phyloP scores from a whole-genome alignment of 768 basidiomycete species.

The Agaricus sinodeliciosus region DNA sequence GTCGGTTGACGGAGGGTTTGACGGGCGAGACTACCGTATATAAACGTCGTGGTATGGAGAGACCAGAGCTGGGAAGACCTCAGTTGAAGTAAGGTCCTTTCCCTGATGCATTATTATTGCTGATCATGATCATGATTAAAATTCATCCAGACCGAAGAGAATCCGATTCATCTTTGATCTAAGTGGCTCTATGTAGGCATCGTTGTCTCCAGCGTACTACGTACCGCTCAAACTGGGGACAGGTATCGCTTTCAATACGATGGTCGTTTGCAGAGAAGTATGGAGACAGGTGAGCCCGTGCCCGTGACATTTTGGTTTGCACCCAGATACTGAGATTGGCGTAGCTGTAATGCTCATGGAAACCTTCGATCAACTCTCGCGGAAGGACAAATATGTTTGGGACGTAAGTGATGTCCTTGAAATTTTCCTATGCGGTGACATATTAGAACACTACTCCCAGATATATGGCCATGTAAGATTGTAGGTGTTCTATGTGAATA shows the following conservation, averaged over 20 bases:
- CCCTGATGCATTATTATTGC: neutral
- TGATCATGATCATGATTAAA: neutral
- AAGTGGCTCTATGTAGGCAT: conserved; percentile 65
- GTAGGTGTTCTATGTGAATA: neutral
- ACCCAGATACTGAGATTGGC: neutral
- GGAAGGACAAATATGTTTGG: conserved; percentile 72
- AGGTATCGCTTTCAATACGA: conserved; percentile 75
- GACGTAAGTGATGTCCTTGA: conserved; percentile 40
- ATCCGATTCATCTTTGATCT: conserved; percentile 66
- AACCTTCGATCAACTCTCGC: conserved; percentile 53
- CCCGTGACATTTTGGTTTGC: neutral
- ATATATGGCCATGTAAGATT: conserved; percentile 57
- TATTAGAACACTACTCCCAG: conserved; percentile 20
- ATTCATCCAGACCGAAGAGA: conserved; percentile 45
- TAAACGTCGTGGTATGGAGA: conserved; percentile 64
- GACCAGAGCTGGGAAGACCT: conserved; percentile 59
- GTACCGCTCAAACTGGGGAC: neutral
- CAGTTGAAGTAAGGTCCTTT: conserved; percentile 50
- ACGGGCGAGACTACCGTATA: conserved; percentile 67
- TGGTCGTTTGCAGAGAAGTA: conserved; percentile 53
- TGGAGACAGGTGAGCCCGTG: conserved; percentile 49
- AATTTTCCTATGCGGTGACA: too few relatives aligned
- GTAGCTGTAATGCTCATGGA: conserved; percentile 73
- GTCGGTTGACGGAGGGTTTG: conserved; percentile 56
- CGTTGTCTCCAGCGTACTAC: conserved; percentile 1